Percentiles rank a stretch among this genome's conserved stretches.
Evolutionary conservation across 192 early-diverging fungal species (phyloP).

Genomic region (Piromyces sp.): DNA sequence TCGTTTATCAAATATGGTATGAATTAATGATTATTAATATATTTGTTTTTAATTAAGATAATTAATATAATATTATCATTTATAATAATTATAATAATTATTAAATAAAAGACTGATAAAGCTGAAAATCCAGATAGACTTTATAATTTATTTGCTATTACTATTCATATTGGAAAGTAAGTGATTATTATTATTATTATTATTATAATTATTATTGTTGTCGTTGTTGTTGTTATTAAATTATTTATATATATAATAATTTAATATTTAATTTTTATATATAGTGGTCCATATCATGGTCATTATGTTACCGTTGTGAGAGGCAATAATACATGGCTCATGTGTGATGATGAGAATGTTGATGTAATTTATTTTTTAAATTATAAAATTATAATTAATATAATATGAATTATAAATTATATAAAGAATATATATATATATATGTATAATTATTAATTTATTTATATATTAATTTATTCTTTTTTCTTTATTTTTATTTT

Average conservation of each 20-base stretch:
- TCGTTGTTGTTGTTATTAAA: too few relatives aligned
- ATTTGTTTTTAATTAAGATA: neutral
- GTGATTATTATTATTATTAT: neutral
- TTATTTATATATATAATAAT: constrained; percentile 1
- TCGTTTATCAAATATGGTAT: constrained; percentile 79
- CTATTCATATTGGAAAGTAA: constrained; percentile 83
- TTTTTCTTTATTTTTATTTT: neutral
- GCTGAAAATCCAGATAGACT: constrained; percentile 12
- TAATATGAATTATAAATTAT: too few relatives aligned
- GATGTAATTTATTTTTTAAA: constrained; percentile 23
- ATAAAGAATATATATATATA: too few relatives aligned
- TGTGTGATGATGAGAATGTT: constrained; percentile 95
- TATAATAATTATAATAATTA: constrained; percentile 19
- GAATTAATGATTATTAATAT: too few relatives aligned
- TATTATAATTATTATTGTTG: too few relatives aligned
- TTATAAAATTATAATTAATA: too few relatives aligned
- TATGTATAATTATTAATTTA: neutral
- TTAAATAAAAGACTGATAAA: neutral
- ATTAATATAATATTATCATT: constrained; percentile 59
- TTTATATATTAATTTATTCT: neutral
- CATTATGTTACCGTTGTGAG: constrained; percentile 91
- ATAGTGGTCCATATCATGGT: constrained; percentile 82
- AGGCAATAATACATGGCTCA: constrained; percentile 60
- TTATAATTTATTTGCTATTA: constrained; percentile 75
- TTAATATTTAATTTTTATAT: neutral